Conservation (phyloP, 495 filamentous ascomycete genomes). For the Penicillium malachiteum region DNA sequence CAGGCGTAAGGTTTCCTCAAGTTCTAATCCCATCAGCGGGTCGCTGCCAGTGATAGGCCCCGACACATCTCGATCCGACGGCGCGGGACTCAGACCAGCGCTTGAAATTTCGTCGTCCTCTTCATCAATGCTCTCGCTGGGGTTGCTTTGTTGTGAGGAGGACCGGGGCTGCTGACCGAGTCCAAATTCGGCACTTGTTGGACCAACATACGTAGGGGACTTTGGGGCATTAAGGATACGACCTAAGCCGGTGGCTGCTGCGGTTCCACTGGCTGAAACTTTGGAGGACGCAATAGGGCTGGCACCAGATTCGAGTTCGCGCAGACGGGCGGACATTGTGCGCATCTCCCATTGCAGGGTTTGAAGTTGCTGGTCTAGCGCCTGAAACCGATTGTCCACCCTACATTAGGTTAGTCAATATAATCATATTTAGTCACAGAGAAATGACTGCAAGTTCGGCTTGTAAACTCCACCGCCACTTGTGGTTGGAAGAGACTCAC, state of each 20-base stretch:
- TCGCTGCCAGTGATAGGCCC: constrained; percentile 6
- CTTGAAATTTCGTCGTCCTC: constrained; percentile 22
- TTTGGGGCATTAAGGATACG: constrained; percentile 39
- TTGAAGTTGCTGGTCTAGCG: constrained; percentile 32
- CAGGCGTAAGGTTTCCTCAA: constrained; percentile 67
- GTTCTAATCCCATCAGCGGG: constrained; percentile 22
- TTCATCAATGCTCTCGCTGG: neutral
- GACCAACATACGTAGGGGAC: constrained; percentile 40
- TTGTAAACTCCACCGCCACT: too few relatives aligned
- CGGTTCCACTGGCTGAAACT: constrained; percentile 1
- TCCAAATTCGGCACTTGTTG: constrained; percentile 45
- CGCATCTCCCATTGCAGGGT: constrained; percentile 33
- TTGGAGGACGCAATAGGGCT: constrained; percentile 5
- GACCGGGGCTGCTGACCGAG: constrained; percentile 17
- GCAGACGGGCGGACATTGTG: constrained; percentile 32
- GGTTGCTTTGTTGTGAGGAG: neutral
- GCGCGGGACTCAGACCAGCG: constrained; percentile 18
- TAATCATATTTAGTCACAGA: neutral
- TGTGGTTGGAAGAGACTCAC: constrained; percentile 7
- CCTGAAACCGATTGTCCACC: constrained; percentile 19
- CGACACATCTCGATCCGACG: constrained; percentile 10
- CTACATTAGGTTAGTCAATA: constrained; percentile 16
- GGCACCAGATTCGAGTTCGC: constrained; percentile 27
- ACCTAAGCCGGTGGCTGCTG: constrained; percentile 17
- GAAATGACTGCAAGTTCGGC: too few relatives aligned